phyloP scores from a whole-genome alignment of 2,329 filamentous ascomycete genomes.

The Epichloe festucae region DNA sequence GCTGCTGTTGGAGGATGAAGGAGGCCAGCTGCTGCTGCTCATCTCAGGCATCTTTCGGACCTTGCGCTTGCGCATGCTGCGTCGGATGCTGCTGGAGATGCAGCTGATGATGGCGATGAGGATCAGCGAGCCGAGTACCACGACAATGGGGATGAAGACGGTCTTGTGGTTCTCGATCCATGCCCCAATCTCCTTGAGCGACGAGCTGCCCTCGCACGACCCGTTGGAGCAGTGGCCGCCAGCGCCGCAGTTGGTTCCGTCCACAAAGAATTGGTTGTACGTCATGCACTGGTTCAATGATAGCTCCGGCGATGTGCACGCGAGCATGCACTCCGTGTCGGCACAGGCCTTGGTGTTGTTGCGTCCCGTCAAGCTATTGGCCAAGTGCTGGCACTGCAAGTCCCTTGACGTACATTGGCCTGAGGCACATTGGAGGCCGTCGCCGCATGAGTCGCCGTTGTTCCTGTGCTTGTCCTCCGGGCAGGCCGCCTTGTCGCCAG shows the following conservation, averaged over 20 bases:
- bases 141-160: constrained; percentile 69
- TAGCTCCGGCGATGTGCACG: constrained; percentile 61
- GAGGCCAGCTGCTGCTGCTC: constrained; percentile 12
- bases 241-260: constrained; percentile 74
- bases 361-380: constrained; percentile 59
- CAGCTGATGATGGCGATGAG: constrained; percentile 58
- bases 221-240: constrained; percentile 73
- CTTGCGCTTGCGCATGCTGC: constrained; percentile 9
- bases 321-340: constrained; percentile 52
- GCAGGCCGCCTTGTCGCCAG: constrained; percentile 58
- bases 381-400: constrained; percentile 73
- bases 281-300: constrained; percentile 53
- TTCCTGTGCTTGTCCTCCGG: constrained; percentile 56
- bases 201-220: constrained; percentile 56
- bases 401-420: constrained; percentile 92
- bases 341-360: constrained; percentile 74
- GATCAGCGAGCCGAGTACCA: constrained; percentile 56
- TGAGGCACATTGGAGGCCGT: constrained; percentile 64
- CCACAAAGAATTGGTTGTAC: constrained; percentile 83
- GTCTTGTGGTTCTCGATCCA: constrained; percentile 70
- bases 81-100: constrained; percentile 35
- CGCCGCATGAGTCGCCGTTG: constrained; percentile 62
- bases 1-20: constrained; percentile 2
- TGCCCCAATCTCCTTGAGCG: constrained; percentile 54
- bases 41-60: too few relatives aligned